Percentiles rank a stretch among this genome's conserved stretches.
Evolutionary conservation across 148 eudicot species (phyloP).

Genomic region (Chenopodium formosanum): DNA sequence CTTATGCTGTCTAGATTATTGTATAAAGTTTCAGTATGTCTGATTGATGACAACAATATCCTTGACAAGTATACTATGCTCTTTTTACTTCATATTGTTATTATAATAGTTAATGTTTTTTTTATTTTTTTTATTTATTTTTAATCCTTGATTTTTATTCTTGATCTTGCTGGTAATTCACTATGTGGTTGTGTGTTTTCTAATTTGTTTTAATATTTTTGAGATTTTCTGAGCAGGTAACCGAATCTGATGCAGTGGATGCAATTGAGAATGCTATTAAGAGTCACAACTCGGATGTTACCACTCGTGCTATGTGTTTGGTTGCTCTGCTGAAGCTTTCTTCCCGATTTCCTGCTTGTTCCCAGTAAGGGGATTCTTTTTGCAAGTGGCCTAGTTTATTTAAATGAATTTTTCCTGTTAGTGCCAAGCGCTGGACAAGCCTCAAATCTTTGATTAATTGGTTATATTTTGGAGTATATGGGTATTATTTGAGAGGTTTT

Average conservation of each 20-base stretch:
- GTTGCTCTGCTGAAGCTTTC: slow-evolving; percentile 87
- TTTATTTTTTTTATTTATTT: too few species aligned
- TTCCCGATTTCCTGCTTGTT: slow-evolving; percentile 83
- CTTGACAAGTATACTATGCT: neutral
- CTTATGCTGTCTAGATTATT: neutral
- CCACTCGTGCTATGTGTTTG: slow-evolving; percentile 88
- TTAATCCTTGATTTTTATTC: neutral
- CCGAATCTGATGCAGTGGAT: slow-evolving; percentile 92
- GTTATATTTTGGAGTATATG: neutral
- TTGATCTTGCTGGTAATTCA: neutral
- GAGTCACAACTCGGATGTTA: slow-evolving; percentile 68
- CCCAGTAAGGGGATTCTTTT: slow-evolving; percentile 54
- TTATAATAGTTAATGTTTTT: too few species aligned
- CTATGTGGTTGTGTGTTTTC: neutral
- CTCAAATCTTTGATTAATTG: neutral
- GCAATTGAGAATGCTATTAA: slow-evolving; percentile 67
- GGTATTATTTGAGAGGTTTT: neutral
- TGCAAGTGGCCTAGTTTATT: neutral
- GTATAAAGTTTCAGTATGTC: neutral
- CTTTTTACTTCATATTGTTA: neutral
- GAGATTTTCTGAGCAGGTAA: slow-evolving; percentile 58
- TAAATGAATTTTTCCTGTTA: neutral
- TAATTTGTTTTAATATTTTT: neutral
- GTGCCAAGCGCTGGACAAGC: neutral
- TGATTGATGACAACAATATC: neutral